Conservation (phyloP, 805 yeast species). For the Candida nemodendra region DNA sequence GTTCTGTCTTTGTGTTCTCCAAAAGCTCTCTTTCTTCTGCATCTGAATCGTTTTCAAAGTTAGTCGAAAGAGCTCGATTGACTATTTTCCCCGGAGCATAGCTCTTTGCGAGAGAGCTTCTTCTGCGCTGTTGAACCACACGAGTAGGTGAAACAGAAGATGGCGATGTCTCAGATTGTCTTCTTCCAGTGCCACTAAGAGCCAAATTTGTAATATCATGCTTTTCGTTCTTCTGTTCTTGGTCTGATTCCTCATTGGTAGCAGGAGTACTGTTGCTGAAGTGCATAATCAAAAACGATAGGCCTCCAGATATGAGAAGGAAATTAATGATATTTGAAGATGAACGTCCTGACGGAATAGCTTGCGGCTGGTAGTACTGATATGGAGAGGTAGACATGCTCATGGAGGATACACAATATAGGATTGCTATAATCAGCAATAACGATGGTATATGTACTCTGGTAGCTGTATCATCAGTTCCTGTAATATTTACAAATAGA, state of each 20-base stretch:
- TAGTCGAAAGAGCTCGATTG: background rate
- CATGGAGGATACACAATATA: constrained; percentile 14
- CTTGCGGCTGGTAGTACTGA: constrained; percentile 14
- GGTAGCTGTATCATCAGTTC: constrained; percentile 19
- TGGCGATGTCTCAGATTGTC: background rate
- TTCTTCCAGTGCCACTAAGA: background rate
- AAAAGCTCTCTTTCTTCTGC: constrained; percentile 11
- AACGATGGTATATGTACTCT: constrained; percentile 30
- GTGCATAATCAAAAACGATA: constrained; percentile 7
- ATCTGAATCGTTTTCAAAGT: background rate
- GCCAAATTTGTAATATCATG: background rate
- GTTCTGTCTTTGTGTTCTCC: constrained; percentile 4
- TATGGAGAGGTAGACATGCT: constrained; percentile 8
- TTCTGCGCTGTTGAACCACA: background rate
- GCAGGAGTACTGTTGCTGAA: background rate
- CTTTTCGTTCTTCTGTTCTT: background rate
- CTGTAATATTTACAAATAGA: constrained; percentile 25
- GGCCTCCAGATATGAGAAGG: constrained; percentile 6
- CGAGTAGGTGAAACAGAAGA: background rate
- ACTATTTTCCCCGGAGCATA: background rate
- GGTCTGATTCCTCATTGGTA: background rate
- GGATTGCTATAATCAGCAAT: constrained; percentile 6
- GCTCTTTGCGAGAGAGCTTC: background rate
- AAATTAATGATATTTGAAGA: constrained; percentile 10
- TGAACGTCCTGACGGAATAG: constrained; percentile 2